Conservation (phyloP, 1,139 yeast species). For the Hyphopichia khmerensis region DNA sequence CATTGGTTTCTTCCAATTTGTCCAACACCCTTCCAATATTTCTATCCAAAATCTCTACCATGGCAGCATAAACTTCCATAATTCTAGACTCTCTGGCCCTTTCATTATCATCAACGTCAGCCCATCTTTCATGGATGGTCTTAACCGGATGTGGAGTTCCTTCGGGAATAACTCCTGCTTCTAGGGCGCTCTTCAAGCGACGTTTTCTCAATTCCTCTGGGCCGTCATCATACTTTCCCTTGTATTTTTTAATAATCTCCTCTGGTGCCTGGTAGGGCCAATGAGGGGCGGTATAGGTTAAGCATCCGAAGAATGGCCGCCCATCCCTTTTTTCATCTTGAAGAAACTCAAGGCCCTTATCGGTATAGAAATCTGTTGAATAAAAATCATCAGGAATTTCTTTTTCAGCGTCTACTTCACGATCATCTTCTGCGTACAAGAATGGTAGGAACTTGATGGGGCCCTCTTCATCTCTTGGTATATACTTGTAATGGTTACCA, state of each 20-base stretch:
- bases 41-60: constrained; percentile 55
- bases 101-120: constrained; percentile 34
- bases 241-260: constrained; percentile 45
- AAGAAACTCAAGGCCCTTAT: constrained; percentile 39
- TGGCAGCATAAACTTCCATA: constrained; percentile 60
- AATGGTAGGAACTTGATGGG: constrained; percentile 29
- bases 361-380: constrained; percentile 45
- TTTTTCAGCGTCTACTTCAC: constrained; percentile 29
- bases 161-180: constrained; percentile 44
- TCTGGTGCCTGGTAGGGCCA: constrained; percentile 63
- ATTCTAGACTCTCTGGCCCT: constrained; percentile 36
- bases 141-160: constrained; percentile 48
- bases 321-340: constrained; percentile 26
- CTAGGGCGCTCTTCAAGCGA: constrained; percentile 38
- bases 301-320: constrained; percentile 52
- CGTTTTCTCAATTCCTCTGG: constrained; percentile 41
- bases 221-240: constrained; percentile 49
- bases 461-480: constrained; percentile 33
- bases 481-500: constrained; percentile 55
- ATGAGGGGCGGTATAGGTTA: constrained; percentile 61
- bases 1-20: constrained; percentile 35
- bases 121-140: constrained; percentile 41
- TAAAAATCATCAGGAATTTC: constrained; percentile 48
- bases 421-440: constrained; percentile 37
- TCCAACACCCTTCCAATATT: constrained; percentile 49